These are phyloP conservation scores for Xylaria bambusicola DNA, from an alignment of 495 filamentous ascomycete species.

Conservation along the genomic window DNA sequence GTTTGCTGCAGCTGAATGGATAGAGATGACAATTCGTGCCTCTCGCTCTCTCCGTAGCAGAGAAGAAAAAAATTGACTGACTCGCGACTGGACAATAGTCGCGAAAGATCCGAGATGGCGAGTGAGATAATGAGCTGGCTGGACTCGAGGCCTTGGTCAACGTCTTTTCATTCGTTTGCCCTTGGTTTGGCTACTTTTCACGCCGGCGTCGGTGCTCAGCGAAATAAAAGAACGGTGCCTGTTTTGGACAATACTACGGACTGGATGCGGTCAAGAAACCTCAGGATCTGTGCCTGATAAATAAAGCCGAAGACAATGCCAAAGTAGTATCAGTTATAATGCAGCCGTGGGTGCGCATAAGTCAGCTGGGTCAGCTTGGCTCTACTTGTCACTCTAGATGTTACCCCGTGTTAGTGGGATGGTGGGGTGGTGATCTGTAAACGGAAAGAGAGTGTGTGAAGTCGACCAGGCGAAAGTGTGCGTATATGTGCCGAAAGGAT, in stretches of 20 bases:
- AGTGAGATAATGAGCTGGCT: background rate
- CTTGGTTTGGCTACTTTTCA: background rate
- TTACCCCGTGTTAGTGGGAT: conserved; percentile 7
- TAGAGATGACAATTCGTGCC: conserved; percentile 10
- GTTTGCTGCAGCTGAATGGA: background rate
- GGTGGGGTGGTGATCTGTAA: conserved; percentile 13
- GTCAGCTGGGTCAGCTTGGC: conserved; percentile 19
- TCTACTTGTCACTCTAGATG: conserved; percentile 1
- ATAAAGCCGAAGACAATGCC: conserved; percentile 12
- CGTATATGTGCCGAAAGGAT: background rate
- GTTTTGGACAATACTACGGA: background rate
- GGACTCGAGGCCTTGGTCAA: conserved; percentile 4
- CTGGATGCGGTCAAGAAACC: conserved; percentile 7
- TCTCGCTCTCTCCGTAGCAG: conserved; percentile 9
- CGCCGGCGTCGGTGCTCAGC: background rate
- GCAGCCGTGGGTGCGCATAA: conserved; percentile 4
- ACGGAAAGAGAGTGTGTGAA: conserved; percentile 3
- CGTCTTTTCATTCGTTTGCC: conserved; percentile 1
- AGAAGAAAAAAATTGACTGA: background rate
- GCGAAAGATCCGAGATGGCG: background rate
- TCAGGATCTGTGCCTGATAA: conserved; percentile 13
- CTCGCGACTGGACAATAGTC: background rate
- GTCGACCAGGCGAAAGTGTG: background rate
- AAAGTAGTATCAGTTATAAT: conserved; percentile 14
- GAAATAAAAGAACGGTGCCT: conserved; percentile 8